These are phyloP conservation scores for Halenospora varia DNA, from an alignment of 495 filamentous ascomycete genomes.

Conservation along the genomic window DNA sequence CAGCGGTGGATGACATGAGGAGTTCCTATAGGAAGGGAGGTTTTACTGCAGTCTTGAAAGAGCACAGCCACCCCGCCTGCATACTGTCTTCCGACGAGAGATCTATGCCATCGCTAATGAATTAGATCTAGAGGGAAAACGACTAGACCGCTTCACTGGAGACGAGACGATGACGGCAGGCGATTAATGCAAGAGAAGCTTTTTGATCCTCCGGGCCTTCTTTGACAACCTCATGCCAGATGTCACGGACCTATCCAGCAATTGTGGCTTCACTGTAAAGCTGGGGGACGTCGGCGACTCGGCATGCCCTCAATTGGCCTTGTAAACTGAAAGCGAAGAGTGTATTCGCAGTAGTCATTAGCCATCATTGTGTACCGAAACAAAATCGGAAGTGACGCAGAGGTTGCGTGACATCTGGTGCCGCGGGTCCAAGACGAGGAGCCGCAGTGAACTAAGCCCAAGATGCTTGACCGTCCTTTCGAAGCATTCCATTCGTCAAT, in stretches of 20 bases:
- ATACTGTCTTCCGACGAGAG: slow-evolving; percentile 1
- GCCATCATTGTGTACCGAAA: background rate
- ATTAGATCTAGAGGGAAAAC: slow-evolving; percentile 5
- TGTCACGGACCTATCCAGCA: background rate
- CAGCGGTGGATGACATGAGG: background rate
- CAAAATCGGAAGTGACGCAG: background rate
- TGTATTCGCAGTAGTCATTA: background rate
- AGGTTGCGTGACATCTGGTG: background rate
- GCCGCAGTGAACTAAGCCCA: slow-evolving; percentile 1
- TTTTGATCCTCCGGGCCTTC: slow-evolving; percentile 18
- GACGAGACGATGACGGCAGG: slow-evolving; percentile 2
- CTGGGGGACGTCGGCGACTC: slow-evolving; percentile 13
- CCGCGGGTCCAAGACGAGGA: slow-evolving; percentile 5
- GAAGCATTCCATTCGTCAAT: background rate
- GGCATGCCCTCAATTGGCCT: slow-evolving; percentile 18
- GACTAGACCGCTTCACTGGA: slow-evolving; percentile 11
- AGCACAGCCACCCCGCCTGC: slow-evolving; percentile 17
- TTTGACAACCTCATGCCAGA: background rate
- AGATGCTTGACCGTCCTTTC: slow-evolving; percentile 8
- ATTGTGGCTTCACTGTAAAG: slow-evolving; percentile 13
- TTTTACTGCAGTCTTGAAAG: background rate
- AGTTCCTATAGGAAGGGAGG: background rate
- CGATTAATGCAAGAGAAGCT: slow-evolving; percentile 6
- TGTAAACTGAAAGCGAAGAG: background rate
- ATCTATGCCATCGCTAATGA: slow-evolving; percentile 7